These are phyloP conservation scores for Diaporthe capsici DNA, from an alignment of 2,329 filamentous ascomycete genomes.

Conservation along the genomic window DNA sequence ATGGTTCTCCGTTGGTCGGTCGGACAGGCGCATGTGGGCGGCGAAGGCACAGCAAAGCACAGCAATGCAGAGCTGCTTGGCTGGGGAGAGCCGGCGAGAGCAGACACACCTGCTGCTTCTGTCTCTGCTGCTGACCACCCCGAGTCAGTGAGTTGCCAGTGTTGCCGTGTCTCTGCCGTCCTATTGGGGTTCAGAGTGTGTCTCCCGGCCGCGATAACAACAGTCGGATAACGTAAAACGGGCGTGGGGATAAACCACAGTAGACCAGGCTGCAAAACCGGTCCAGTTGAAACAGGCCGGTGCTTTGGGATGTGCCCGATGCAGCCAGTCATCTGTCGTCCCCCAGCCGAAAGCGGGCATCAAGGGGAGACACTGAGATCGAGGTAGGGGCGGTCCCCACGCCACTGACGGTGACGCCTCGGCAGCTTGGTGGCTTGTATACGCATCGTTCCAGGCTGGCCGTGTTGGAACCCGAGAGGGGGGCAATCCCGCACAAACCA, in stretches of 20 bases:
- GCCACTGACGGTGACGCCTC: constrained; percentile 14
- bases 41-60: not conserved
- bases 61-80: not conserved
- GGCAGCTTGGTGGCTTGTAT: not conserved
- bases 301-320: constrained; percentile 6
- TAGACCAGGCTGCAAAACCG: not conserved
- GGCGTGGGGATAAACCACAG: constrained; percentile 7
- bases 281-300: constrained; percentile 29
- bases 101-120: constrained; percentile 23
- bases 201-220: not conserved
- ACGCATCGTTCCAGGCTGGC: not conserved
- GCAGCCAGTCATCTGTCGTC: not conserved
- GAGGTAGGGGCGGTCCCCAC: not conserved
- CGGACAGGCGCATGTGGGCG: not conserved
- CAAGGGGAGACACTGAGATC: not conserved
- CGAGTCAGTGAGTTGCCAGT: constrained; percentile 4
- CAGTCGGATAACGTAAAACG: constrained; percentile 22
- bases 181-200: not conserved
- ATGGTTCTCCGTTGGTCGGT: not conserved
- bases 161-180: not conserved
- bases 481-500: constrained; percentile 24
- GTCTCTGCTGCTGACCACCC: constrained; percentile 25
- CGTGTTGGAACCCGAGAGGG: not conserved
- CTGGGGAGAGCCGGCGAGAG: constrained; percentile 9
- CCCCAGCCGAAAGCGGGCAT: constrained; percentile 27